Base-by-base conservation (phyloP, 495 filamentous ascomycete species). In the Cercophora newfieldiana region DNA sequence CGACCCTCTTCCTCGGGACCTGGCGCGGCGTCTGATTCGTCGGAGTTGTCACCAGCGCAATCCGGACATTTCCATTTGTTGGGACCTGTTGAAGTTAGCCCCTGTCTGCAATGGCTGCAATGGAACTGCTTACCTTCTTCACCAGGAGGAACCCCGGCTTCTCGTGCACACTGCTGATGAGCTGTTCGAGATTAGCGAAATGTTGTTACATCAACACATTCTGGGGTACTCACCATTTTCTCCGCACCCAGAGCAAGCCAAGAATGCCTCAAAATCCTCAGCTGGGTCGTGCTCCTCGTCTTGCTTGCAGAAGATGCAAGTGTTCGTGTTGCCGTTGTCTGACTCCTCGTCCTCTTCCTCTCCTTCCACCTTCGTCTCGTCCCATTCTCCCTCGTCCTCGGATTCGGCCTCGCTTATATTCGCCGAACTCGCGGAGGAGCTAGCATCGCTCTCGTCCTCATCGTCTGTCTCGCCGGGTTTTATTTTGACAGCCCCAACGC, bases 141-240 rank as follows among this genome's bases (percentile, higher is more conserved):
- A 49, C 61, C 59, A 57, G 83, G 82, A 70, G 96, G 81, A 49
- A 91, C 89, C 61, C 88, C 87, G 70, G 88, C 88, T 73, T 89
- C 87, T 68, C 92, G 89, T 65, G 94, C 95, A 78, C 94, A 98
- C 87, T 97, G 91, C 71, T 91, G 88, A 83, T 98, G 94, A 64
- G 94, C 94, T 93, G 78, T 76, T 79, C 69, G 71, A 69, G 53
- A 75, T 85, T 72, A 84, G 82, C 70, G 8, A 70, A 66, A 55
- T 74, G 64, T 61, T 61, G 71, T 66, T 51, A 66, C 63, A 64
- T 2, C 63, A 63, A 63, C 29, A 7, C 61, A 14, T 10, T 44
- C 29, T 16, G n/a, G 28, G 3, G 28, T 7, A 89, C 92, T 76
- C 79, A 98, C 94, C 90, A 80, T 96, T 92, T 76, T 97, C 91